Evolutionary conservation across 2,329 filamentous ascomycete genomes (phyloP).

Genomic region (Fusarium coffeatum): DNA sequence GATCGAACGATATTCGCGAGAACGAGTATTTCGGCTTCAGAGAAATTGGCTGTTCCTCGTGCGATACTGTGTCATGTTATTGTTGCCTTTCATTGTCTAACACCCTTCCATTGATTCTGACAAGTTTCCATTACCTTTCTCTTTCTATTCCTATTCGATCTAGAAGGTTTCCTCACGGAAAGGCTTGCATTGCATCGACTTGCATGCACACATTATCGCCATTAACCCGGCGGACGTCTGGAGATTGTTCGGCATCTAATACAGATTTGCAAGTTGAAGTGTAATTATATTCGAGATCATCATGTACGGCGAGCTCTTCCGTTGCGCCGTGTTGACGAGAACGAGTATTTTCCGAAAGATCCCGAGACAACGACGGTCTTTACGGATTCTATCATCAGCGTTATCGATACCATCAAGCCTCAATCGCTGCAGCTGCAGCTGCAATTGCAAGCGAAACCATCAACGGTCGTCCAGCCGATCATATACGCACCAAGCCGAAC

Average conservation of each 20-base stretch:
- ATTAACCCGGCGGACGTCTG: slow-evolving; percentile 30
- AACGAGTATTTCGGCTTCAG: not conserved
- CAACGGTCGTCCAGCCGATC: slow-evolving; percentile 30
- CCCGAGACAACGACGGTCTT: slow-evolving; percentile 30
- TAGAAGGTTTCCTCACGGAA: slow-evolving; percentile 11
- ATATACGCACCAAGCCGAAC: slow-evolving; percentile 37
- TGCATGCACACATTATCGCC: slow-evolving; percentile 6
- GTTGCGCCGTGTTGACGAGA: slow-evolving; percentile 31
- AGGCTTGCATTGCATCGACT: slow-evolving; percentile 13
- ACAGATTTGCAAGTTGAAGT: slow-evolving; percentile 19
- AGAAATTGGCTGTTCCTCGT: slow-evolving; percentile 1
- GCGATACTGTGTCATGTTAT: slow-evolving; percentile 24
- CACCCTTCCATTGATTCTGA: slow-evolving; percentile 1
- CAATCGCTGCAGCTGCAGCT: not conserved
- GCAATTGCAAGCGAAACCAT: not conserved
- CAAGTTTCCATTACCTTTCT: slow-evolving; percentile 3
- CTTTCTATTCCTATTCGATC: slow-evolving; percentile 6
- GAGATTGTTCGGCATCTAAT: slow-evolving; percentile 41
- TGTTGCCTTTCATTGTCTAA: not conserved
- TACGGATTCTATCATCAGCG: slow-evolving; percentile 16
- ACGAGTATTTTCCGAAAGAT: slow-evolving; percentile 24
- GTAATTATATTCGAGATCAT: slow-evolving; percentile 25
- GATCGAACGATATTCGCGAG: slow-evolving; percentile 4
- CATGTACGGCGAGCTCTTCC: slow-evolving; percentile 36
- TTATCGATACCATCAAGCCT: slow-evolving; percentile 29